Conservation (phyloP, 2,329 filamentous ascomycete species). For the Talaromyces albobiverticillius region DNA sequence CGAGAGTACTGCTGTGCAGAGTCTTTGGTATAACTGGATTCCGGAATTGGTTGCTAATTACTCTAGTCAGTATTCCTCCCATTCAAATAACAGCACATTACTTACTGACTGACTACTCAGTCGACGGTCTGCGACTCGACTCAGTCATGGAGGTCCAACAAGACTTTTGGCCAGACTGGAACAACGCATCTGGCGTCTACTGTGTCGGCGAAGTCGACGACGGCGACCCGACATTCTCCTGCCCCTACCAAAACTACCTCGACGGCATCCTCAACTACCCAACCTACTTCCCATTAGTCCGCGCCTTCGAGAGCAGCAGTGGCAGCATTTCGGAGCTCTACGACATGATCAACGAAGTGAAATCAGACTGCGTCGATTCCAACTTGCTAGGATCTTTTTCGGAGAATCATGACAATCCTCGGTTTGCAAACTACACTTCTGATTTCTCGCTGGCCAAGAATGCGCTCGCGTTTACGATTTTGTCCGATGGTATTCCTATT, state of each 20-base stretch:
- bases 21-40: conserved; percentile 60
- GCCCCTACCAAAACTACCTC: conserved; percentile 45
- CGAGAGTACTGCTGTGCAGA: conserved; percentile 47
- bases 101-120: conserved; percentile 18
- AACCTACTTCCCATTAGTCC: conserved; percentile 34
- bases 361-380: conserved; percentile 40
- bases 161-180: conserved; percentile 44
- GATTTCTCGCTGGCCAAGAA: conserved; percentile 55
- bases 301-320: conserved; percentile 32
- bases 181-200: conserved; percentile 44
- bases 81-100: no score
- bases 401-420: conserved; percentile 61
- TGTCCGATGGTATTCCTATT: conserved; percentile 61
- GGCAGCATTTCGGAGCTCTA: conserved; percentile 35
- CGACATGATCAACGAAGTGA: conserved; percentile 33
- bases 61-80: conserved; percentile 57
- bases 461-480: conserved; percentile 58
- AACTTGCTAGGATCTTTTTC: conserved; percentile 54
- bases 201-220: conserved; percentile 48
- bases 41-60: conserved; percentile 57
- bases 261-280: conserved; percentile 51
- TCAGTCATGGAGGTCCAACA: conserved; percentile 49
- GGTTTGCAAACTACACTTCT: conserved; percentile 46
- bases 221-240: conserved; percentile 39
- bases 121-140: conserved; percentile 54